These are phyloP conservation scores for Xylaria bambusicola DNA, from an alignment of 495 filamentous ascomycete species.

Conservation along the genomic window DNA sequence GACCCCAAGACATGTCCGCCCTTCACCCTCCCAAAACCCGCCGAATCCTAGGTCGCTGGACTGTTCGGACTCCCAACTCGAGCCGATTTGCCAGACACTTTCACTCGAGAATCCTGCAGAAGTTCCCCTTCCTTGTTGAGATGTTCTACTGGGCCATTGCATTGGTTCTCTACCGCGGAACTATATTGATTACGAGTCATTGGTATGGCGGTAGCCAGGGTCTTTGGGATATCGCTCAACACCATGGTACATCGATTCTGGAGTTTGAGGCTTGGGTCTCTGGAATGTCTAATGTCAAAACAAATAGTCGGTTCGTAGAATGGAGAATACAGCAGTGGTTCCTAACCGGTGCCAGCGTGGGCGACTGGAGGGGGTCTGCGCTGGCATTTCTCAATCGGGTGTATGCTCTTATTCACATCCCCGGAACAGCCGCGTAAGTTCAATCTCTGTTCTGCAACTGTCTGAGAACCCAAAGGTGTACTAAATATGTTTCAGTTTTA, in stretches of 20 bases:
- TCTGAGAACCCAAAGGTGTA: conserved; percentile 25
- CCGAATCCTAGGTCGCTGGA: conserved; percentile 24
- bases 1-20: conserved; percentile 9
- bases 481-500: conserved; percentile 23
- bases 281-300: conserved; percentile 31
- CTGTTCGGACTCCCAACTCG: conserved; percentile 58
- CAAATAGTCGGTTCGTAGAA: conserved; percentile 40
- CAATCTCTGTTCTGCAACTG: conserved; percentile 24
- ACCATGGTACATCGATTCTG: conserved; percentile 63
- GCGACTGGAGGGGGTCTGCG: conserved; percentile 32
- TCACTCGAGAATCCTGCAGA: conserved; percentile 61
- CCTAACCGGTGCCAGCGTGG: conserved; percentile 35
- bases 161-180: conserved; percentile 64
- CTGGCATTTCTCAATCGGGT: conserved; percentile 57
- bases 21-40: conserved; percentile 23
- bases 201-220: conserved; percentile 56
- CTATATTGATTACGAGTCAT: conserved; percentile 60
- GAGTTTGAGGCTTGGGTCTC: conserved; percentile 50
- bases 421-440: conserved; percentile 66
- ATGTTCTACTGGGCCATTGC: conserved; percentile 80
- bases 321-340: conserved; percentile 57
- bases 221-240: conserved; percentile 68
- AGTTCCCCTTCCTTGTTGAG: conserved; percentile 75
- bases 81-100: conserved; percentile 53
- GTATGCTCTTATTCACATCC: conserved; percentile 83